Base-by-base conservation (phyloP, 805 yeast genomes). In the Tetrapisispora namnaoensis region DNA sequence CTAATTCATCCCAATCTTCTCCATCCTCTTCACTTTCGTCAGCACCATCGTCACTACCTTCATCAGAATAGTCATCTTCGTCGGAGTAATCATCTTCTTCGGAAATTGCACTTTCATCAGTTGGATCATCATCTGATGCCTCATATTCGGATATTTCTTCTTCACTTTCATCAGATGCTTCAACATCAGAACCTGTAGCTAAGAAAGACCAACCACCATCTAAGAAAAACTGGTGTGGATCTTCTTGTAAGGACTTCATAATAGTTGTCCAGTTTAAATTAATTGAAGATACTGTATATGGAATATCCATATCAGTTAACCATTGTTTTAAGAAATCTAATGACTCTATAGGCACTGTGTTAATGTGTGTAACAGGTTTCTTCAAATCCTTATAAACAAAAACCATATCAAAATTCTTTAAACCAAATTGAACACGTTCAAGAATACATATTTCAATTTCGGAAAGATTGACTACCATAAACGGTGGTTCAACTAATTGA, bases 131-230 rank as follows among this genome's bases (percentile, higher is more conserved):
- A 46, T 71, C 75, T 42, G 72, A 68, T 2, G 71, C 74, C 54
- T 71, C 75, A 45, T 70, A 71, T 49, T 71, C 75, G 43, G 72
- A 67, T 17, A 66, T 57, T 60, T 83, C 95, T 60, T 83, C 93
- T 51, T 79, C 85, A 41, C 78, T 82, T 40, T 78, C 85, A 44
- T 76, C 81, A 18, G 78, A 85, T 32, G 73, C 79, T 52, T 80
- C 95, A 45, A 78, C 84, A 50, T 83, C 96, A 20, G 90, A 89
- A 42, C 82, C 91, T 39, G 93, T 91, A 28, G 89, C 86, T 66
- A 93, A 77, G 77, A 93, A 88, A 28, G 80, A 77, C 99, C 99
- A 93, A 47, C 99, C 99, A 49, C 98, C 99, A 60, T 87, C 95
- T 44, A 78, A 70, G 68, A 90, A 93, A 71, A 93, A 93, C 62